Evolutionary conservation across 352 stramenopile species (phyloP).

Genomic region (Phytopythium mirpurense): DNA sequence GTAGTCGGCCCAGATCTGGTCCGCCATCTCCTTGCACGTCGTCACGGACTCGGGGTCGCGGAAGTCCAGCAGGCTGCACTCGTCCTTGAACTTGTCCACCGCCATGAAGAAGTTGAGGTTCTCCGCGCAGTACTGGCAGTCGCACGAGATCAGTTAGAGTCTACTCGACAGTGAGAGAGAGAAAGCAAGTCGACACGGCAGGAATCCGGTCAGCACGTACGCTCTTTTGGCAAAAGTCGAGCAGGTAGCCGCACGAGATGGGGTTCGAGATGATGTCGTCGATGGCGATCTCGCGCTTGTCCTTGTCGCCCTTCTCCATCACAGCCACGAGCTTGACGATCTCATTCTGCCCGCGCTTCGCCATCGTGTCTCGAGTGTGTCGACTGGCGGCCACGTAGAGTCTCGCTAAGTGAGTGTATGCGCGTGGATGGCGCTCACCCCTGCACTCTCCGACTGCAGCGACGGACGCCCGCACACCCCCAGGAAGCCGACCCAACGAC

Average conservation of each 20-base stretch:
- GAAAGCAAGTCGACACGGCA: not conserved
- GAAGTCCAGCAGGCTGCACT: constrained; percentile 73
- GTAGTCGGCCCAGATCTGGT: constrained; percentile 81
- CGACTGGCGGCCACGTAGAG: too few relatives aligned
- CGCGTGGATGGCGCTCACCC: not conserved
- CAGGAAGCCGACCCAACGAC: not conserved
- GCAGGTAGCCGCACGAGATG: constrained; percentile 77
- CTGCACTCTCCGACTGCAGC: not conserved
- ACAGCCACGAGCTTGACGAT: constrained; percentile 61
- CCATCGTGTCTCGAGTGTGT: constrained; percentile 24
- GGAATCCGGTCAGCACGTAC: constrained; percentile 24
- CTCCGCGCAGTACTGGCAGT: constrained; percentile 63
- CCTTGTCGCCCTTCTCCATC: constrained; percentile 58
- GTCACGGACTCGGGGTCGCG: constrained; percentile 70
- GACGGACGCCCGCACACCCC: not conserved
- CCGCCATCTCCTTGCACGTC: constrained; percentile 80
- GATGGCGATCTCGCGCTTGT: constrained; percentile 79
- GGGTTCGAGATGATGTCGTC: constrained; percentile 85
- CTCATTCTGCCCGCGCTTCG: constrained; percentile 67
- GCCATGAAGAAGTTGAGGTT: constrained; percentile 88
- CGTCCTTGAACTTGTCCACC: constrained; percentile 83
- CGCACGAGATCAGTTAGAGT: not conserved
- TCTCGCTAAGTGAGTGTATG: too few relatives aligned
- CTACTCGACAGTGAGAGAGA: too few relatives aligned
- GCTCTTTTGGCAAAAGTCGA: constrained; percentile 85